These are phyloP conservation scores for Phyllosticta ampelicida DNA, from an alignment of 2,329 filamentous ascomycete genomes.

Conservation along the genomic window DNA sequence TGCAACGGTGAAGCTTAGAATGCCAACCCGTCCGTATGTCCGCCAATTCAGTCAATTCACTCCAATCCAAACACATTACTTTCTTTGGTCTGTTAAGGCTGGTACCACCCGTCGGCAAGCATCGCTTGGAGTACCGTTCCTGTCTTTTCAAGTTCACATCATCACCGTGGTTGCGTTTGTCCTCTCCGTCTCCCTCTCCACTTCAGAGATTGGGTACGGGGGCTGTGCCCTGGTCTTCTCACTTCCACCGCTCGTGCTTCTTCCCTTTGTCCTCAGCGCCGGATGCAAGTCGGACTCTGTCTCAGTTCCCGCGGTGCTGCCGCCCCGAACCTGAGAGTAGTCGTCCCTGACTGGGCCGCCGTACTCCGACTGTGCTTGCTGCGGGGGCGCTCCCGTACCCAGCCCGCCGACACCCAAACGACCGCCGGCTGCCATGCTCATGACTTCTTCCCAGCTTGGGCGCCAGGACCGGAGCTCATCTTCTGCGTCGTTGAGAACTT, in stretches of 20 bases:
- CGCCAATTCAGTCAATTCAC: too few species aligned
- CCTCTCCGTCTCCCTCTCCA: constrained; percentile 1
- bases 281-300: constrained; percentile 5
- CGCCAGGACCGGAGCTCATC: constrained; percentile 73
- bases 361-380: constrained; percentile 1
- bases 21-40: too few species aligned
- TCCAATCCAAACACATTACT: too few species aligned
- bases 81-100: too few species aligned
- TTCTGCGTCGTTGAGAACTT: constrained; percentile 87
- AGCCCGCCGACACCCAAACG: constrained; percentile 38
- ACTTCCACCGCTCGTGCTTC: constrained; percentile 1
- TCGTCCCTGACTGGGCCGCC: constrained; percentile 8
- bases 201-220: not conserved
- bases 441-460: constrained; percentile 44
- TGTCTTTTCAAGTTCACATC: not conserved
- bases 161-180: not conserved
- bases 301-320: not conserved
- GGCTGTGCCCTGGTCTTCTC: not conserved
- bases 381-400: constrained; percentile 17
- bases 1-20: too few species aligned
- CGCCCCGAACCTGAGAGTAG: not conserved
- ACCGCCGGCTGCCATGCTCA: constrained; percentile 29
- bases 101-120: too few species aligned
- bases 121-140: not conserved
- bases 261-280: constrained; percentile 1